A percentile compares a stretch with the other conserved stretches of the same genome.
These are phyloP conservation scores for Psidium friedrichsthalianum DNA, from an alignment of 345 rosid genomes.

Conservation along the genomic window DNA sequence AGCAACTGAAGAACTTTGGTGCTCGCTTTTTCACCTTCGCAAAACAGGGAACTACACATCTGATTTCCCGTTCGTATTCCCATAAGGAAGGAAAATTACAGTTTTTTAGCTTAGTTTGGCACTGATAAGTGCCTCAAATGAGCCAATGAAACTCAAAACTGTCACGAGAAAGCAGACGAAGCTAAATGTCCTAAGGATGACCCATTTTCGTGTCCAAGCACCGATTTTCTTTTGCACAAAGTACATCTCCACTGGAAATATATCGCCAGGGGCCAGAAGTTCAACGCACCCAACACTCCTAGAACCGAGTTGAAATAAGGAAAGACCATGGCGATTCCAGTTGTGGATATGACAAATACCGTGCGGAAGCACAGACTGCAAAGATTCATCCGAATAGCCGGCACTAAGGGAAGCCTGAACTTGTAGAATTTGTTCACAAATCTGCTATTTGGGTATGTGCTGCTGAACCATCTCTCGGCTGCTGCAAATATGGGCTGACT, in stretches of 20 bases:
- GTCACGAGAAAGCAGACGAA: conserved; percentile 22
- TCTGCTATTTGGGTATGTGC: conserved; percentile 26
- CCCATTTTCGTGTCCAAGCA: conserved; percentile 50
- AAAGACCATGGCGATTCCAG: conserved; percentile 36
- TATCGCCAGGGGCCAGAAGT: conserved; percentile 65
- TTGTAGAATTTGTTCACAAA: conserved; percentile 16
- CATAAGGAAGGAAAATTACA: not conserved
- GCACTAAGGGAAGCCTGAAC: conserved; percentile 19
- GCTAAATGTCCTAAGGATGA: conserved; percentile 33
- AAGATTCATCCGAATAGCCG: conserved; percentile 16
- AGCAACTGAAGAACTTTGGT: not conserved
- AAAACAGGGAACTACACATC: not conserved
- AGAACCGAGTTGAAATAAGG: conserved; percentile 80
- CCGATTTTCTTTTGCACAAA: conserved; percentile 38
- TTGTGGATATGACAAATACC: conserved; percentile 32
- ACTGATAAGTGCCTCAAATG: conserved; percentile 38
- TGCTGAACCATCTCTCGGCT: conserved; percentile 21
- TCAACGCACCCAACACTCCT: conserved; percentile 55
- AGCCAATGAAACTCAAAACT: conserved; percentile 37
- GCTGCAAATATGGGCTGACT: conserved; percentile 45
- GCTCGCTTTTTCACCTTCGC: not conserved
- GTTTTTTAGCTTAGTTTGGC: conserved; percentile 28
- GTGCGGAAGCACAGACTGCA: conserved; percentile 36
- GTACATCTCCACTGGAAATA: conserved; percentile 76
- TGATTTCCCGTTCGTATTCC: not conserved